Conservation (phyloP, 2,329 filamentous ascomycete species). For the Acephala macrosclerotiorum region DNA sequence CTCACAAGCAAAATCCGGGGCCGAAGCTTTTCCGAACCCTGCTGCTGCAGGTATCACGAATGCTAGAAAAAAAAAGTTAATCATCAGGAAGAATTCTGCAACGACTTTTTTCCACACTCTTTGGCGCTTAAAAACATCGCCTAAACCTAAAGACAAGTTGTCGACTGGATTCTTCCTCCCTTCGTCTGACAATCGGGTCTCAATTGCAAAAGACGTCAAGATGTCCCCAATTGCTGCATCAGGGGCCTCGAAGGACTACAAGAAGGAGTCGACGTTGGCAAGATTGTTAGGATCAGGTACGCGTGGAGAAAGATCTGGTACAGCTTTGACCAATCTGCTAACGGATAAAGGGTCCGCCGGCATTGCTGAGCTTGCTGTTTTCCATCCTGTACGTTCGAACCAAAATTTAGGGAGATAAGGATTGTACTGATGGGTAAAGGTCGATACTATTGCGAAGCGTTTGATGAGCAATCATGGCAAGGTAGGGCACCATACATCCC, state of each 20-base stretch:
- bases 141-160: neutral
- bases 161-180: neutral
- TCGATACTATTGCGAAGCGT: slow-evolving; percentile 98
- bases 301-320: slow-evolving; percentile 28
- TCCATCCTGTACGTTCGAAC: slow-evolving; percentile 75
- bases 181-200: neutral
- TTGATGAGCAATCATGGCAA: slow-evolving; percentile 97
- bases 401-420: slow-evolving; percentile 23
- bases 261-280: slow-evolving; percentile 90
- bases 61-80: neutral
- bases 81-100: slow-evolving; percentile 7
- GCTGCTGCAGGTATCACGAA: slow-evolving; percentile 1
- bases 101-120: neutral
- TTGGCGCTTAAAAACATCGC: neutral
- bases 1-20: neutral
- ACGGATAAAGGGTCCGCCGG: slow-evolving; percentile 77
- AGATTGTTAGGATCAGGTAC: slow-evolving; percentile 91
- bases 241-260: slow-evolving; percentile 58
- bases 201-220: slow-evolving; percentile 2
- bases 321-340: slow-evolving; percentile 19
- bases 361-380: slow-evolving; percentile 91
- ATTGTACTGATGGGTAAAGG: slow-evolving; percentile 57
- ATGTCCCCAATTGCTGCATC: slow-evolving; percentile 44
- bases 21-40: neutral
- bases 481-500: slow-evolving; percentile 49